phyloP scores from a whole-genome alignment of 148 eudicot genomes.

The Rhododendron vialii region DNA sequence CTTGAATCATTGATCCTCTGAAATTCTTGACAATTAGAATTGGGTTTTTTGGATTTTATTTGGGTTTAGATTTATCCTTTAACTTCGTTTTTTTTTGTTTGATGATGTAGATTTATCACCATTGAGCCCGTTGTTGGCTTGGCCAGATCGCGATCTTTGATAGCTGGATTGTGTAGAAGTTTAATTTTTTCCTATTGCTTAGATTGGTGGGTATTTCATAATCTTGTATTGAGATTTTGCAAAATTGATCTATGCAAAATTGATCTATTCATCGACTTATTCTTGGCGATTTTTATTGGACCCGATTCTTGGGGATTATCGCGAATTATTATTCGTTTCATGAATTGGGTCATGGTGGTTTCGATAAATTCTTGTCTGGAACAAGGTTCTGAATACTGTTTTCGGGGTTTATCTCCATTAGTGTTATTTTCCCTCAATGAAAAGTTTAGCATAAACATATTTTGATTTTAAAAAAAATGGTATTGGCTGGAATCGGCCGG shows the following conservation, averaged over 20 bases:
- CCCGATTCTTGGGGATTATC: neutral
- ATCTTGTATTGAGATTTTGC: conserved; percentile 2
- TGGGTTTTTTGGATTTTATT: neutral
- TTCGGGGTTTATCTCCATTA: neutral
- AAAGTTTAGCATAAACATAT: neutral
- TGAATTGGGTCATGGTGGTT: conserved; percentile 1
- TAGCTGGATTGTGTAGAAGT: neutral
- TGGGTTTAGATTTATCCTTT: neutral
- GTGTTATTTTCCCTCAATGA: neutral
- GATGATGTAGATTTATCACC: neutral
- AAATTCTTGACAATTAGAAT: neutral
- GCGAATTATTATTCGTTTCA: conserved; percentile 3
- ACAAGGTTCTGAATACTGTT: neutral
- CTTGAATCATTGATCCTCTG: neutral
- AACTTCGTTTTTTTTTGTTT: neutral
- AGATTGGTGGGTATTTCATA: conserved; percentile 14
- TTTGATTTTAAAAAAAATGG: neutral
- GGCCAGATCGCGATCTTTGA: conserved; percentile 23
- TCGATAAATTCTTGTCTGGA: neutral
- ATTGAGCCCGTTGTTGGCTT: neutral
- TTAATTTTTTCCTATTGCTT: neutral
- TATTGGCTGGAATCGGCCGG: neutral
- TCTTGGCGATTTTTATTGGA: neutral
- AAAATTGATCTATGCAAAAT: neutral
- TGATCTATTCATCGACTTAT: neutral